phyloP scores from a whole-genome alignment of 495 filamentous ascomycete species.

The Cladorrhinum samala region DNA sequence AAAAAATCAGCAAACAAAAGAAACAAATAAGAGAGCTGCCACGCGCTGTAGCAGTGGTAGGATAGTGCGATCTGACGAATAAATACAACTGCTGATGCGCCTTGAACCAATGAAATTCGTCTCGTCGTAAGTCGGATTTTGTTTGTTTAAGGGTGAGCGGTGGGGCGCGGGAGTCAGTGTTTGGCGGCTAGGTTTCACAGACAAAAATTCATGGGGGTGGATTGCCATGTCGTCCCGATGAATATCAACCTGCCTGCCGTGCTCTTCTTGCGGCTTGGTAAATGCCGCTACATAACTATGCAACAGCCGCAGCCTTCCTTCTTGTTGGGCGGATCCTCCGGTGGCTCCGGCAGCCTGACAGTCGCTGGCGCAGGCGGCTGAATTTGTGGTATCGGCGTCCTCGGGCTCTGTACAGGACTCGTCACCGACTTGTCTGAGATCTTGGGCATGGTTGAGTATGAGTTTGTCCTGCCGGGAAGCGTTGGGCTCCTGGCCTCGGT shows the following conservation, averaged over 20 bases:
- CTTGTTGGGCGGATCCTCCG: slow-evolving; percentile 31
- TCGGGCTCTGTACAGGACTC: slow-evolving; percentile 34
- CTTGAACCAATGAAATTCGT: slow-evolving; percentile 18
- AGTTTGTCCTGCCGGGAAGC: slow-evolving; percentile 39
- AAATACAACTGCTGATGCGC: slow-evolving; percentile 12
- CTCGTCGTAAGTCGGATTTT: slow-evolving; percentile 18
- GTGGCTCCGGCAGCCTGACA: slow-evolving; percentile 30
- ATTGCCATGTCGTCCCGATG: no score
- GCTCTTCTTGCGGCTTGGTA: no score
- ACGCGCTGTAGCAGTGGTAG: slow-evolving; percentile 1
- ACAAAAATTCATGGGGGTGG: not conserved
- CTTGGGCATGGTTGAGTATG: slow-evolving; percentile 54
- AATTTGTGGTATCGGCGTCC: slow-evolving; percentile 21
- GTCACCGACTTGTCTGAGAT: slow-evolving; percentile 39
- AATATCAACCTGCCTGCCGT: no score
- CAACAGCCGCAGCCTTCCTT: slow-evolving; percentile 49
- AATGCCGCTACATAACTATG: slow-evolving; percentile 42
- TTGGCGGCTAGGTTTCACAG: not conserved
- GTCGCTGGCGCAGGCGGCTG: slow-evolving; percentile 14
- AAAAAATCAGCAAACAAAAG: not conserved
- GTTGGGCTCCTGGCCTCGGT: slow-evolving; percentile 39
- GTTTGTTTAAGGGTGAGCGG: not conserved
- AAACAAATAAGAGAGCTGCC: not conserved
- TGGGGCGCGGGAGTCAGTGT: not conserved
- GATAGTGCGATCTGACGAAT: not conserved